Evolutionary conservation across 805 yeast species (phyloP).

Genomic region (Saccharomycopsis microspora): DNA sequence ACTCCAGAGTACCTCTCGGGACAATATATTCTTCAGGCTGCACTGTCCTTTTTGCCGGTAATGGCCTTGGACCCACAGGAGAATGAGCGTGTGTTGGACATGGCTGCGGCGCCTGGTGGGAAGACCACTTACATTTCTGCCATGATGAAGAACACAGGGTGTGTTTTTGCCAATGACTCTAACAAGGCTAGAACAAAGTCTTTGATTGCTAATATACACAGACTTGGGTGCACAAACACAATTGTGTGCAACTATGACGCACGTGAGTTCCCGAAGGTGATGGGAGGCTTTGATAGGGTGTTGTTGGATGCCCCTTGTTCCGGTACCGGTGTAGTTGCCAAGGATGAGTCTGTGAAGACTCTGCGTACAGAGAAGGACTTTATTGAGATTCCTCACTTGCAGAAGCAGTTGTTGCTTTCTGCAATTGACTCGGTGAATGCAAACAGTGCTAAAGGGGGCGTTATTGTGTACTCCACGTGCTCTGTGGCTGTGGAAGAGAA

Average conservation of each 20-base stretch:
- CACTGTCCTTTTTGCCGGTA: conserved; percentile 93
- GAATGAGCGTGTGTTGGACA: conserved; percentile 88
- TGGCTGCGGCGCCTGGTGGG: conserved; percentile 81
- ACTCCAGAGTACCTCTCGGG: conserved; percentile 98
- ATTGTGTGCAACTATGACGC: conserved; percentile 97
- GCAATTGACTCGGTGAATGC: conserved; percentile 98
- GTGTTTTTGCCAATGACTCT: conserved; percentile 94
- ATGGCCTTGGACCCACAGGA: conserved; percentile 98
- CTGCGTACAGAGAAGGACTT: conserved; percentile 94
- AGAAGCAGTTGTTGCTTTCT: conserved; percentile 82
- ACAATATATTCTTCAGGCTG: conserved; percentile 95
- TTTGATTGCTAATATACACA: conserved; percentile 91
- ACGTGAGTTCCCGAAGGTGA: conserved; percentile 93
- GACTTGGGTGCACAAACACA: conserved; percentile 93
- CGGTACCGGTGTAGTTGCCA: conserved; percentile 98
- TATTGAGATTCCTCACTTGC: conserved; percentile 92
- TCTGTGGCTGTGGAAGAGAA: conserved; percentile 97
- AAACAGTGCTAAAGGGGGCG: conserved; percentile 81
- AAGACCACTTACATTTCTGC: conserved; percentile 51
- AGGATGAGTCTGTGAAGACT: conserved; percentile 89
- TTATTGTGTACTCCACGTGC: conserved; percentile 94
- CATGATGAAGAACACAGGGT: conserved; percentile 95
- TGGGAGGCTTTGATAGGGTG: conserved; percentile 96
- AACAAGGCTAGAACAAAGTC: conserved; percentile 95
- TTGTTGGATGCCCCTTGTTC: conserved; percentile 98